A percentile compares a stretch with the other conserved stretches of the same genome.
phyloP scores from a whole-genome alignment of 768 basidiomycete species.

The Pleurotus pulmonarius region DNA sequence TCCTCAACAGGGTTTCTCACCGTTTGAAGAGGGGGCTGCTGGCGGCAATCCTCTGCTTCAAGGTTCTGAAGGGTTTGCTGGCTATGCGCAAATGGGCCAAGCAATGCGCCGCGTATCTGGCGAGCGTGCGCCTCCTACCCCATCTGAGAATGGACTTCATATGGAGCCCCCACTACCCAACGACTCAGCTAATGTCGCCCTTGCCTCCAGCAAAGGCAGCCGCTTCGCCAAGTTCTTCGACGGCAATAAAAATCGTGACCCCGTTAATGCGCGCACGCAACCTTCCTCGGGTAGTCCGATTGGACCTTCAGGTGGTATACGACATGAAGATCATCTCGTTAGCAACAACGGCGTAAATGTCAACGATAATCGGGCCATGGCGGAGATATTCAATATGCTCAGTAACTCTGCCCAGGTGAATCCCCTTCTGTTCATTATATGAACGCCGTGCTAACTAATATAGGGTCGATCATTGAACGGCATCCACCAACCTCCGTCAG shows the following conservation, averaged over 20 bases:
- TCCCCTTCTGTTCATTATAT: conserved; percentile 2
- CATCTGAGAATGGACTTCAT: neutral
- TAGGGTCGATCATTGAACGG: conserved; percentile 29
- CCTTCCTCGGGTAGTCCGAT: neutral
- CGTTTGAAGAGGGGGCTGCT: conserved; percentile 47
- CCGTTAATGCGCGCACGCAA: conserved; percentile 12
- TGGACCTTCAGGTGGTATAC: conserved; percentile 25
- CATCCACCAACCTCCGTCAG: conserved; percentile 14
- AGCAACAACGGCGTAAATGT: conserved; percentile 28
- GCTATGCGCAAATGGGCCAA: conserved; percentile 7
- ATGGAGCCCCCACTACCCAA: conserved; percentile 1
- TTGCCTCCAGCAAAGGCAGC: conserved; percentile 65
- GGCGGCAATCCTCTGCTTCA: conserved; percentile 22
- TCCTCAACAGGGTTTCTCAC: conserved; percentile 41
- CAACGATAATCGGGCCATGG: conserved; percentile 61
- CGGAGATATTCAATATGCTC: conserved; percentile 80
- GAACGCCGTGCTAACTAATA: neutral
- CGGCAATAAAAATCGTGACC: conserved; percentile 51
- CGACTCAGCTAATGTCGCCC: conserved; percentile 16
- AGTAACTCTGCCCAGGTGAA: conserved; percentile 73
- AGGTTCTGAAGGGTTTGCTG: conserved; percentile 17
- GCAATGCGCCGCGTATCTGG: conserved; percentile 13
- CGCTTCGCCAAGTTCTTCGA: conserved; percentile 89
- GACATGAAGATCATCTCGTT: conserved; percentile 36
- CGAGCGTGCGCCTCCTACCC: conserved; percentile 12